Evolutionary conservation across 768 basidiomycete genomes (phyloP), one percentile per base, ranked within the genome.

Genomic region (Boletus bicolor): DNA sequence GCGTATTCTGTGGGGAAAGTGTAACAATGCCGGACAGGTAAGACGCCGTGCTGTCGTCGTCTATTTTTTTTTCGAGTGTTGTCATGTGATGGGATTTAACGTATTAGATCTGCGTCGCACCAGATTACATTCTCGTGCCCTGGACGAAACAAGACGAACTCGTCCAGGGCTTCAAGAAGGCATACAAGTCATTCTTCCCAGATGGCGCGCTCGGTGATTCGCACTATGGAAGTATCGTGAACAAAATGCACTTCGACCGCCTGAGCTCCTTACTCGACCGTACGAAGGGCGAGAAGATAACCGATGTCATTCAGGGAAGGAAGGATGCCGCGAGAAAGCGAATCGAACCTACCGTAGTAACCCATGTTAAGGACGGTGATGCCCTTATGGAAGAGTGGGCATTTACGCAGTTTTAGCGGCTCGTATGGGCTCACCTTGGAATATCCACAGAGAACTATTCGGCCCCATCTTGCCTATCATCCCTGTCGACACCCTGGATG

Each of bases 381-480:
- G 68, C 80, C 0, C 66, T 90, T 32, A 72, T 91, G 68, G 78
- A 82, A 59, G 82, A 81, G 83, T 86, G 55, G 44, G 78, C 3
- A 7, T 21, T 12, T 19, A 12, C 42, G 10, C 28, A 9, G 19
- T n/a, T 39, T 41, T 67, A 3, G 38, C 19, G 14, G 34, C n/a
- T 17, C 12, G 8, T 4, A 2, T 11, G 28, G 5, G 21, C 44
- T 56, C 26, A 47, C 34, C 2, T 21, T 32, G n/a, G 4, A 11
- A 34, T 26, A 6, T 53, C 9, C 6, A 89, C 6, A 89, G 87
- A 57, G 89, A 91, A 66, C 66, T 89, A 3, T 91, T 91, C 59
- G 89, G 87, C 0, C 89, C 89, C 0, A 67, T 91, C 24, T 63
- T 91, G 7, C 82, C 88, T 0, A 75, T 91, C 44, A 61, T 89